These are phyloP conservation scores for Ganoderma sinense DNA, from an alignment of 1,284 basidiomycete species.

Conservation along the genomic window DNA sequence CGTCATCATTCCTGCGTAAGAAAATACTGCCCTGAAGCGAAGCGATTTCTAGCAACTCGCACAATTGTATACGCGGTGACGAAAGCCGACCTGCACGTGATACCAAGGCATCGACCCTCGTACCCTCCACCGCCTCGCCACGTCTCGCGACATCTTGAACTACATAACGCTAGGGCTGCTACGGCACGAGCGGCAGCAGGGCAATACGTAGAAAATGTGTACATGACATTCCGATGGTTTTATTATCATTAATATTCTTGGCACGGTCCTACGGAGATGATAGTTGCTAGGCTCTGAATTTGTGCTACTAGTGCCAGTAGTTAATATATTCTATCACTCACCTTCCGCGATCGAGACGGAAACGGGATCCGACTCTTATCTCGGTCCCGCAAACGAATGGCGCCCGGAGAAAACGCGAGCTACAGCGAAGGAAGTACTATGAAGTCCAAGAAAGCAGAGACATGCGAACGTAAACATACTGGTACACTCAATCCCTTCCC, in stretches of 20 bases:
- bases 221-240: neutral
- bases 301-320: neutral
- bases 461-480: neutral
- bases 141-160: neutral
- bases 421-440: neutral
- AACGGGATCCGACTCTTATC: neutral
- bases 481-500: constrained; percentile 35
- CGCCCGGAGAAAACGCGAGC: neutral
- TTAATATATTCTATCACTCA: neutral
- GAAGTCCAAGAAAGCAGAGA: neutral
- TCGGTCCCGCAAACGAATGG: neutral
- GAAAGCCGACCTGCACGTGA: neutral
- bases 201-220: neutral
- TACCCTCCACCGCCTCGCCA: neutral
- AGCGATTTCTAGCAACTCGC: too few relatives aligned
- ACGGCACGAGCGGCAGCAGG: neutral
- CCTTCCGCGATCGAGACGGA: neutral
- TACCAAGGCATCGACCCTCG: neutral
- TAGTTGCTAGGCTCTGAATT: neutral
- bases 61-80: neutral
- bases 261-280: neutral
- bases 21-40: neutral
- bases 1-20: neutral
- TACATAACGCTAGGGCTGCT: neutral
- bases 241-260: neutral